Evolutionary conservation across 1,284 basidiomycete species (phyloP), one percentile per base, ranked within the genome.

Genomic region (Naganishia sp.): DNA sequence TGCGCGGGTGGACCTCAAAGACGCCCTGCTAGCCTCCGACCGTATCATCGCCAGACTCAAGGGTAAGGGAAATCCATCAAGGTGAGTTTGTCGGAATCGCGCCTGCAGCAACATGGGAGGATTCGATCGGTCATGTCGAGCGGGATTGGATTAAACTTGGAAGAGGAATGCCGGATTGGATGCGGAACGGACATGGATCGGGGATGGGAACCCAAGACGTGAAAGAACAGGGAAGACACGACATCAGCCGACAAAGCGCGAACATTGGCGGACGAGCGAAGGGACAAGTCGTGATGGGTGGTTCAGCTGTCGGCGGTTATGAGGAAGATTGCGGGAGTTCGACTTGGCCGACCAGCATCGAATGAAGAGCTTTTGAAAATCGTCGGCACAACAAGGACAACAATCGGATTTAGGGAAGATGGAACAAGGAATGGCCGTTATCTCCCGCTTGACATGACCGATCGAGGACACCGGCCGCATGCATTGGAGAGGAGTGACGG

Each of bases 51-150:
- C 33, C 59, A n/a, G 49, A 49, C 50, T 61, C 45, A 61, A 61
- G 59, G 59, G 59, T 61, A 61, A 61, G 59, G 59, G 59, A 61
- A 61, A 42, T 61, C 45, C 59, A 61, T 61, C 59, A 61, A 61
- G 59, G 59, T 61, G 48, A 61, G 59, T 61, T 25, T 42, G 36
- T 15, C n/a, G 25, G 45, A 45, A 23, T 15, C 21, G 33, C 28
- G 23, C 31, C n/a, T 42, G 48, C 36, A 23, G 57, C 45, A 28
- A 28, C 28, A 52, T 31, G 18, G 42, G 36, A 36, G 42, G 48
- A 36, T 13, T 18, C 16, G 36, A 42, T 50, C 48, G 33, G 59
- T 61, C 59, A 52, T 3, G 49, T 61, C 59, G 43, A 61, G 59
- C 49, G 31, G 48, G 36, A 23, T 23, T 18, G 10, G 44, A 9